phyloP scores from a whole-genome alignment of 495 filamentous ascomycete species.

The Bombardia bombarda region DNA sequence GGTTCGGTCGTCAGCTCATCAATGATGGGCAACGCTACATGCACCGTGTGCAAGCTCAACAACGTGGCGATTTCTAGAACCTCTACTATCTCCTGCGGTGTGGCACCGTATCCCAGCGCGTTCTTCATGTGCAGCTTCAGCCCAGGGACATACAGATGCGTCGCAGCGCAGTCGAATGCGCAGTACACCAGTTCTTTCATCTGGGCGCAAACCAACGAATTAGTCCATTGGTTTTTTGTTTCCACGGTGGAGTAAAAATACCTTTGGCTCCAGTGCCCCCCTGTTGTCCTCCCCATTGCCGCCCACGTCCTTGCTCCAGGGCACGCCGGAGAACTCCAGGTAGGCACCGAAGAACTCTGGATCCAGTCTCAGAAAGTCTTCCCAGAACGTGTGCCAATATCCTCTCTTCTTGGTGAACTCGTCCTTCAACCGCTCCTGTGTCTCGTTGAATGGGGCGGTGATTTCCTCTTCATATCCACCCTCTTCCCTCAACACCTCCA shows the following conservation, averaged over 20 bases:
- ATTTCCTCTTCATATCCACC: conserved; percentile 18
- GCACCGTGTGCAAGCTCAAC: conserved; percentile 29
- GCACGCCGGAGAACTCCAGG: conserved; percentile 28
- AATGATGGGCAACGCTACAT: conserved; percentile 26
- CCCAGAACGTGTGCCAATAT: conserved; percentile 39
- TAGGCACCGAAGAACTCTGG: conserved; percentile 41
- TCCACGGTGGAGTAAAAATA: not conserved
- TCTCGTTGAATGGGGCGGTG: conserved; percentile 15
- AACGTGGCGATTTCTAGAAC: conserved; percentile 35
- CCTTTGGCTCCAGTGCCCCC: conserved; percentile 31
- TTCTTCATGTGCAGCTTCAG: conserved; percentile 40
- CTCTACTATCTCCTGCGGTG: conserved; percentile 37
- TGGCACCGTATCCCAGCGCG: conserved; percentile 33
- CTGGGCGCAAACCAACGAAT: conserved; percentile 11
- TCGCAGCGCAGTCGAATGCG: conserved; percentile 35
- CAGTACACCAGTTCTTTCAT: conserved; percentile 38
- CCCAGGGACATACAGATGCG: conserved; percentile 35
- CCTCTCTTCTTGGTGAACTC: conserved; percentile 30
- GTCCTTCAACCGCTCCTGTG: conserved; percentile 19
- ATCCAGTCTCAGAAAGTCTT: conserved; percentile 31
- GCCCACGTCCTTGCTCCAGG: conserved; percentile 22
- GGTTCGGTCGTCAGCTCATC: conserved; percentile 7
- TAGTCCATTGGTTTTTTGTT: not conserved
- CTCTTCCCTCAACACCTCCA: conserved; percentile 33
- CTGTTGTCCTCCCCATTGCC: conserved; percentile 2